Percentiles rank a stretch among this genome's conserved stretches.
Evolutionary conservation across 1,139 yeast genomes (phyloP).

Genomic region (Meyerozyma smithsonii): DNA sequence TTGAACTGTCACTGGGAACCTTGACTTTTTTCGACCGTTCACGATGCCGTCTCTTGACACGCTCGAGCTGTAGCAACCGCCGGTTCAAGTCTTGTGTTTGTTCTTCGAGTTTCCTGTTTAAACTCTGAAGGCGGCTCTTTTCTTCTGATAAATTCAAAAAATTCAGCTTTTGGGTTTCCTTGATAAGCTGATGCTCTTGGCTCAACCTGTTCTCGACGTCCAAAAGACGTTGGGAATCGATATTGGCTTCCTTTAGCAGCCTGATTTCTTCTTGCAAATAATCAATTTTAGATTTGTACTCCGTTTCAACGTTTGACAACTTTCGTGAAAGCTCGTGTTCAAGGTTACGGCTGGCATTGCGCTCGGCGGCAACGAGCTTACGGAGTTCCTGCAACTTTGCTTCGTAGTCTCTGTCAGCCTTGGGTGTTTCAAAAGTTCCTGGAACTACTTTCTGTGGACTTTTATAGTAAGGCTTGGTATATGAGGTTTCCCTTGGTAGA

Average conservation of each 20-base stretch:
- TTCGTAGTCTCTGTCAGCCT: not conserved
- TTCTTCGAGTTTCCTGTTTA: not conserved
- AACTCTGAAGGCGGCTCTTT: not conserved
- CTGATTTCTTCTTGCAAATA: not conserved
- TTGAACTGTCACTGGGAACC: not conserved
- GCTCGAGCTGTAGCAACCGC: not conserved
- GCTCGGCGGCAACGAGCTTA: not conserved
- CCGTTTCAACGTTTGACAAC: not conserved
- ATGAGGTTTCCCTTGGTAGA: too few species aligned
- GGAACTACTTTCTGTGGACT: not conserved
- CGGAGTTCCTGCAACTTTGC: not conserved
- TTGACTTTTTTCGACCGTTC: not conserved
- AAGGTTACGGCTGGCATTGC: not conserved
- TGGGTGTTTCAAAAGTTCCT: not conserved
- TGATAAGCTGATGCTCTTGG: not conserved
- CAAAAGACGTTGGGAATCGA: not conserved
- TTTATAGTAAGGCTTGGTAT: too few species aligned
- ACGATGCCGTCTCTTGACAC: not conserved
- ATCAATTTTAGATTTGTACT: not conserved
- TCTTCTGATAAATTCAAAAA: not conserved
- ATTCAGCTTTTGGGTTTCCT: not conserved
- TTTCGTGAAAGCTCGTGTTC: not conserved
- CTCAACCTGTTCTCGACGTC: not conserved
- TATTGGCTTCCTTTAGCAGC: not conserved
- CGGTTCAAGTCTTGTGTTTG: not conserved